Conservation (phyloP, 1,284 basidiomycete species). For the Fistulina hepatica region DNA sequence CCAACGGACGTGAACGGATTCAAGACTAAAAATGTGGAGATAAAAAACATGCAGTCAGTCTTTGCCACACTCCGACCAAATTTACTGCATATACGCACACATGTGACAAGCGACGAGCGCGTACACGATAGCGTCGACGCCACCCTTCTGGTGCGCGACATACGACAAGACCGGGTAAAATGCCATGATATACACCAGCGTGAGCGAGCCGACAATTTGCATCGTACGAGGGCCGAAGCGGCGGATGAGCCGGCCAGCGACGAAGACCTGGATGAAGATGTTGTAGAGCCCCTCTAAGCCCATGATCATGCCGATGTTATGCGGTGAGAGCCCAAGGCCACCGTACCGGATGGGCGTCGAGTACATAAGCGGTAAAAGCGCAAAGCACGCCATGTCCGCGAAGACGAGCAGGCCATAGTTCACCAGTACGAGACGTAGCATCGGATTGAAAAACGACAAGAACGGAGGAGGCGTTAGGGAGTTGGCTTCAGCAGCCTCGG, state of each 20-base stretch:
- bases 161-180: slow-evolving; percentile 18
- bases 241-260: slow-evolving; percentile 18
- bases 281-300: slow-evolving; percentile 21
- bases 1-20: slow-evolving; percentile 1
- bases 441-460: too few relatives aligned
- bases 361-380: slow-evolving; percentile 24
- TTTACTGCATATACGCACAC: slow-evolving; percentile 7
- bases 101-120: slow-evolving; percentile 15
- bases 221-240: slow-evolving; percentile 19
- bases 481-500: too few relatives aligned
- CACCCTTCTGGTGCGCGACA: slow-evolving; percentile 17
- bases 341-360: slow-evolving; percentile 22
- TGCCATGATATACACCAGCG: slow-evolving; percentile 12
- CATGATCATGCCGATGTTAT: slow-evolving; percentile 24
- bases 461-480: too few relatives aligned
- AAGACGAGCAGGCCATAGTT: background rate
- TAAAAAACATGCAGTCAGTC: too few relatives aligned
- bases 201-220: slow-evolving; percentile 14
- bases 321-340: slow-evolving; percentile 23
- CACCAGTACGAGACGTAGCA: too few relatives aligned
- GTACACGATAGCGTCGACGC: slow-evolving; percentile 15
- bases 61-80: too few relatives aligned
- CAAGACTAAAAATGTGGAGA: too few relatives aligned
- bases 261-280: slow-evolving; percentile 19
- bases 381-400: slow-evolving; percentile 20